Conservation (phyloP, 768 basidiomycete genomes). For the Pleurotus eryngii region DNA sequence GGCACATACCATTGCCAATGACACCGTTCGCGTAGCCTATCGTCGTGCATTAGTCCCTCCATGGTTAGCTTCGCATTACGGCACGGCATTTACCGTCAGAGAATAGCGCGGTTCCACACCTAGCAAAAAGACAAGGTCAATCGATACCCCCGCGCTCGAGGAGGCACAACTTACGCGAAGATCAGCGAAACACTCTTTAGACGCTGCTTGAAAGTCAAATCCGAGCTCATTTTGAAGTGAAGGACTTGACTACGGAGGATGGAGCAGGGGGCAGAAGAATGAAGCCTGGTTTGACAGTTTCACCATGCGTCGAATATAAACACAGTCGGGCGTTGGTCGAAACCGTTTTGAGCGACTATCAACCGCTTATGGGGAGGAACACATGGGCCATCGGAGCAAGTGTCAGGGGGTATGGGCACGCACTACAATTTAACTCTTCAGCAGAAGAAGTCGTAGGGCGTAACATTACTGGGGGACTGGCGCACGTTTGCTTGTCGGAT, state of each 20-base stretch:
- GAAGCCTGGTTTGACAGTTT: not conserved
- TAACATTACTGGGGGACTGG: not conserved
- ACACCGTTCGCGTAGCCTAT: conserved; percentile 79
- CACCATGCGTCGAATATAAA: not conserved
- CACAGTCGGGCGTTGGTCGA: not conserved
- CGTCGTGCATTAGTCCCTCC: not conserved
- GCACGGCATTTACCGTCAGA: conserved; percentile 59
- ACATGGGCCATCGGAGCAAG: conserved; percentile 1
- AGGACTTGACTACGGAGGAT: not conserved
- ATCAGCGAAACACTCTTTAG: conserved; percentile 71
- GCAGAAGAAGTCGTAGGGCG: not conserved
- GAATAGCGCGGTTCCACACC: conserved; percentile 85
- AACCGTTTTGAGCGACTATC: conserved; percentile 3
- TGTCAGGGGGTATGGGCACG: not conserved
- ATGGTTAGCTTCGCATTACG: not conserved
- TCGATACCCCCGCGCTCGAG: not conserved
- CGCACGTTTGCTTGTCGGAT: conserved; percentile 4
- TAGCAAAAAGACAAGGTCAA: conserved; percentile 21
- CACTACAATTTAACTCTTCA: not conserved
- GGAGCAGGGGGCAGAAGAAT: not conserved
- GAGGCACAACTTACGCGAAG: conserved; percentile 60
- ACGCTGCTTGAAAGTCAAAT: conserved; percentile 17
- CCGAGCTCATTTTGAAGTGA: not conserved
- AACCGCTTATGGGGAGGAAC: not conserved
- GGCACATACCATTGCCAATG: conserved; percentile 64